Percentiles rank a stretch among this genome's conserved stretches.
These are phyloP conservation scores for Cicer bijugum DNA, from an alignment of 306 rosid genomes.

Conservation along the genomic window DNA sequence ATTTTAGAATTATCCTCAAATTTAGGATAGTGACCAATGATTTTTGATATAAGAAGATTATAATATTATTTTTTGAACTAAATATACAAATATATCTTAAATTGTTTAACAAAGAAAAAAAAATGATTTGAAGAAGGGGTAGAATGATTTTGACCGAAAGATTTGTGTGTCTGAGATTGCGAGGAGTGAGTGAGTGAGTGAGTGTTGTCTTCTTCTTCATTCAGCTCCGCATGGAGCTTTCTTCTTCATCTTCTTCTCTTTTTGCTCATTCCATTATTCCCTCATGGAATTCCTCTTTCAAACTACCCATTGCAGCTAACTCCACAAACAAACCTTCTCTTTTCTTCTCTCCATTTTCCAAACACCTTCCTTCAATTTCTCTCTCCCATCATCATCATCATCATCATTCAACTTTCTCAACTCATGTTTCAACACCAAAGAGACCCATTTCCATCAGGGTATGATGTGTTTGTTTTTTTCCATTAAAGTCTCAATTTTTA, in stretches of 20 bases:
- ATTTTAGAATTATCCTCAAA: too few species aligned
- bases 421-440: slow-evolving; percentile 34
- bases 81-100: too few species aligned
- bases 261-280: slow-evolving; percentile 47
- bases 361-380: slow-evolving; percentile 44
- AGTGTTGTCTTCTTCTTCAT: slow-evolving; percentile 2
- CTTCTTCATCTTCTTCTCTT: slow-evolving; percentile 50
- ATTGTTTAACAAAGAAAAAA: background rate
- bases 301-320: slow-evolving; percentile 14
- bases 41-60: too few species aligned
- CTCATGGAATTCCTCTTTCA: slow-evolving; percentile 43
- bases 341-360: slow-evolving; percentile 47
- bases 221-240: slow-evolving; percentile 66
- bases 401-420: slow-evolving; percentile 37
- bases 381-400: slow-evolving; percentile 25
- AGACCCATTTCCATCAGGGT: slow-evolving; percentile 61
- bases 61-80: too few species aligned
- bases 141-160: slow-evolving; percentile 5
- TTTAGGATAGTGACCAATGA: too few species aligned
- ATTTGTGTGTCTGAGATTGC: slow-evolving; percentile 32
- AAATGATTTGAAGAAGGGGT: slow-evolving; percentile 11
- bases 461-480: slow-evolving; percentile 41
- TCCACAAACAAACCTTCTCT: background rate
- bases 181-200: background rate
- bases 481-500: slow-evolving; percentile 23